A percentile compares a stretch with the other conserved stretches of the same genome.
Conservation (phyloP, 352 stramenopile species). For the Pythium dissotocum region DNA sequence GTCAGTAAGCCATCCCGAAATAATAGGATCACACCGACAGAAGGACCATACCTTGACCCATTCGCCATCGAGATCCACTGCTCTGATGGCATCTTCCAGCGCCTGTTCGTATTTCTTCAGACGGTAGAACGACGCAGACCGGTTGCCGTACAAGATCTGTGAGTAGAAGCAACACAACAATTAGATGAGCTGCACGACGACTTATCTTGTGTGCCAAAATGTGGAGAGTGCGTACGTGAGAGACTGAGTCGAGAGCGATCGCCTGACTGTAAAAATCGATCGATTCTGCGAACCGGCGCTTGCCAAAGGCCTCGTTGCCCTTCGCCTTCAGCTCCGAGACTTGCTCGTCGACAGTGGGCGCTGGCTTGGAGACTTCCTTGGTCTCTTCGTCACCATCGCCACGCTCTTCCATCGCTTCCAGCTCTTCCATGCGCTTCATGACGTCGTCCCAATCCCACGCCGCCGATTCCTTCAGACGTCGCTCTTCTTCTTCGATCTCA, state of each 20-base stretch:
- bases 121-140: constrained; percentile 70
- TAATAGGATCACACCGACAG: background rate
- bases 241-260: constrained; percentile 70
- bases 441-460: constrained; percentile 84
- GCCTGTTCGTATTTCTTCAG: constrained; percentile 70
- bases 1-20: background rate
- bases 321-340: constrained; percentile 64
- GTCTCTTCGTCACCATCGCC: constrained; percentile 36
- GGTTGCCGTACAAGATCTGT: constrained; percentile 85
- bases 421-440: constrained; percentile 85
- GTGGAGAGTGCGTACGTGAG: constrained; percentile 49
- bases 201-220: background rate
- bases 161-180: background rate
- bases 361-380: constrained; percentile 27
- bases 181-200: background rate
- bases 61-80: constrained; percentile 58
- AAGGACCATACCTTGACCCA: constrained; percentile 67
- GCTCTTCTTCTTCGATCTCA: constrained; percentile 83
- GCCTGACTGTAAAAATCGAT: constrained; percentile 88
- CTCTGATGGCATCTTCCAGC: constrained; percentile 61
- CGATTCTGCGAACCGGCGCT: constrained; percentile 73
- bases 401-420: constrained; percentile 66
- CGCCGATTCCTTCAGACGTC: constrained; percentile 55
- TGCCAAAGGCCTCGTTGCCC: constrained; percentile 79
- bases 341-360: constrained; percentile 32